Evolutionary conservation across 331 rosid genomes (phyloP).

Genomic region (Malus hybrid): DNA sequence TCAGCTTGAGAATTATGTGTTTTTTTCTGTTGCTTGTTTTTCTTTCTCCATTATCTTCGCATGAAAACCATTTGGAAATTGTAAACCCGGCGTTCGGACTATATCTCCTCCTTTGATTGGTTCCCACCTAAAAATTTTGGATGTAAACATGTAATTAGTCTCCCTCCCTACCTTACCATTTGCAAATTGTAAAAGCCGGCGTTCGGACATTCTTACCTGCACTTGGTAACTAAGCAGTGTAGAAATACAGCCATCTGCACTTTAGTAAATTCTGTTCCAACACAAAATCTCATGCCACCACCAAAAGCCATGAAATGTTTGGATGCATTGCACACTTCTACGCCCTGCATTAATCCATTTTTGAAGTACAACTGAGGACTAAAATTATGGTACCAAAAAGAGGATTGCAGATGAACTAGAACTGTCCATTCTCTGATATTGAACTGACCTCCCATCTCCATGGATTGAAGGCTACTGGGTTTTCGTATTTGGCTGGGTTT

Average conservation of each 20-base stretch:
- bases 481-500: conserved; percentile 63
- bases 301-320: conserved; percentile 98
- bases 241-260: conserved; percentile 96
- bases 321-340: conserved; percentile 50
- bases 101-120: conserved; percentile 81
- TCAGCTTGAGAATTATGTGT: neutral
- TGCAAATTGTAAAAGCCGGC: neutral
- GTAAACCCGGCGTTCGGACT: conserved; percentile 87
- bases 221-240: conserved; percentile 77
- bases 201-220: conserved; percentile 38
- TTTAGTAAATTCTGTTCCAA: conserved; percentile 89
- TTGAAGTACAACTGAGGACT: neutral
- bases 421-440: neutral
- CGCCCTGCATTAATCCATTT: conserved; percentile 35
- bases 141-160: conserved; percentile 11
- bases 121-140: conserved; percentile 54
- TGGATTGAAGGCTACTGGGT: conserved; percentile 85
- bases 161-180: neutral
- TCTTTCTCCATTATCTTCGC: conserved; percentile 48
- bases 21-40: conserved; percentile 11
- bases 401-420: neutral
- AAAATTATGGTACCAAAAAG: neutral
- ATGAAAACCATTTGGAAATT: conserved; percentile 82
- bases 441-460: conserved; percentile 71
- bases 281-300: conserved; percentile 98